These are phyloP conservation scores for Torulaspora microellipsoides DNA, from an alignment of 805 yeast species.

Conservation along the genomic window DNA sequence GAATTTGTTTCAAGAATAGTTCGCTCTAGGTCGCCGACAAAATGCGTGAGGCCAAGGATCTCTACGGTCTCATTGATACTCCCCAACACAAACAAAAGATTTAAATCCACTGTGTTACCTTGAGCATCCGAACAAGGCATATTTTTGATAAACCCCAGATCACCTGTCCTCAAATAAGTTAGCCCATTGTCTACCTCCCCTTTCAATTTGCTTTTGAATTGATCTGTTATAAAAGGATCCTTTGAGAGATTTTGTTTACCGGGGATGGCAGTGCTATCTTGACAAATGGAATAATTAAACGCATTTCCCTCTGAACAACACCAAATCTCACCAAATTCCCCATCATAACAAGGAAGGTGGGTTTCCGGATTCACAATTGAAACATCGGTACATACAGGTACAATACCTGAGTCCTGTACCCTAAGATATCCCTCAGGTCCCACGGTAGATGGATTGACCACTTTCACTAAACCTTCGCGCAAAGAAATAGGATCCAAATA, in stretches of 20 bases:
- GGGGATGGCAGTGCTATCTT: slow-evolving; percentile 11
- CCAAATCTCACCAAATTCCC: slow-evolving; percentile 98
- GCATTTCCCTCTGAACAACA: slow-evolving; percentile 85
- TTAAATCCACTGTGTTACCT: slow-evolving; percentile 47
- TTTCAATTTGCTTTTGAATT: slow-evolving; percentile 58
- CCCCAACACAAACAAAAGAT: slow-evolving; percentile 81
- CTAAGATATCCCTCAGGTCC: slow-evolving; percentile 47
- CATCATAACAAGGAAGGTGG: slow-evolving; percentile 65
- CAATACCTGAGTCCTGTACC: slow-evolving; percentile 93
- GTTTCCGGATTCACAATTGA: slow-evolving; percentile 97
- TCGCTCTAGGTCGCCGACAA: slow-evolving; percentile 76
- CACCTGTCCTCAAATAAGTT: slow-evolving; percentile 83
- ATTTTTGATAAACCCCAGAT: slow-evolving; percentile 85
- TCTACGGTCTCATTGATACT: slow-evolving; percentile 84
- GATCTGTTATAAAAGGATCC: slow-evolving; percentile 49
- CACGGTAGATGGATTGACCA: slow-evolving; percentile 54
- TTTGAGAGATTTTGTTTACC: slow-evolving; percentile 38
- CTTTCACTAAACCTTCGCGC: slow-evolving; percentile 80
- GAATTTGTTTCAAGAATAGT: slow-evolving; percentile 53
- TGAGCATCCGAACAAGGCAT: slow-evolving; percentile 44
- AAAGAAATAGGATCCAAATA: slow-evolving; percentile 84
- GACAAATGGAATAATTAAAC: slow-evolving; percentile 50
- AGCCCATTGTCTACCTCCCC: slow-evolving; percentile 58
- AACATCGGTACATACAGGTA: slow-evolving; percentile 88
- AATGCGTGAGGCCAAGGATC: slow-evolving; percentile 84